Evolutionary conservation across 495 filamentous ascomycete species (phyloP).

Genomic region (Neurospora sp.): DNA sequence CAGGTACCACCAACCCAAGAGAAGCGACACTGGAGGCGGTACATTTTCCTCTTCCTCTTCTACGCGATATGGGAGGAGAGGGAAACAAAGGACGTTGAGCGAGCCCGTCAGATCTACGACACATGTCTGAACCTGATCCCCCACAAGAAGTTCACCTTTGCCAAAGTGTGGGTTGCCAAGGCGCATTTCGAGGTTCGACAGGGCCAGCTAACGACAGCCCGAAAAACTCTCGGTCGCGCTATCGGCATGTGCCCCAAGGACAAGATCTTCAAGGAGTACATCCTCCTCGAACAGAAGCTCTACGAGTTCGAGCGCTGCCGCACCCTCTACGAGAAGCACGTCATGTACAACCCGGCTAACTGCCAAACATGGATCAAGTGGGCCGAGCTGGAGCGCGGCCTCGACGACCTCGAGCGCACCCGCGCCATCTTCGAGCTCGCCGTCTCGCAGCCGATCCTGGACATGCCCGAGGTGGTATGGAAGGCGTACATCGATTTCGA

Average conservation of each 20-base stretch:
- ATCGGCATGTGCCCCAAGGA: constrained; percentile 95
- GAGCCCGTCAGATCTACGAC: constrained; percentile 83
- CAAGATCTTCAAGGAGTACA: constrained; percentile 87
- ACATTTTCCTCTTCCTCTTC: constrained; percentile 97
- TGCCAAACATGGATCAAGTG: constrained; percentile 92
- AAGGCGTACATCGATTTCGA: constrained; percentile 98
- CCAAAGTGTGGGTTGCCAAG: constrained; percentile 89
- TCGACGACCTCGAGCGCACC: constrained; percentile 79
- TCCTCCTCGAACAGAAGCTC: constrained; percentile 80
- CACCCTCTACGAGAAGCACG: constrained; percentile 85
- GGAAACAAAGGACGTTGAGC: constrained; percentile 64
- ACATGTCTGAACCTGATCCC: constrained; percentile 82
- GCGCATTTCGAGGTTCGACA: constrained; percentile 92
- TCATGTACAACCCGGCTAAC: constrained; percentile 83
- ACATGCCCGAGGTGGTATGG: constrained; percentile 97
- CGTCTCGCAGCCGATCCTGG: constrained; percentile 70
- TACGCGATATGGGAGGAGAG: constrained; percentile 93
- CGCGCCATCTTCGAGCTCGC: constrained; percentile 91
- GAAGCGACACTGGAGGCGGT: constrained; percentile 93
- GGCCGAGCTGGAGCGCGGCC: constrained; percentile 77
- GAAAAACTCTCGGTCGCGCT: constrained; percentile 79
- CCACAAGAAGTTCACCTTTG: constrained; percentile 95
- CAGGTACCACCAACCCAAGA: constrained; percentile 93
- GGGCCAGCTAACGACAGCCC: constrained; percentile 62
- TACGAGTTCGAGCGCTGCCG: constrained; percentile 89